phyloP scores from a whole-genome alignment of 108 stramenopile species.

The Fragilariopsis cylindrus region DNA sequence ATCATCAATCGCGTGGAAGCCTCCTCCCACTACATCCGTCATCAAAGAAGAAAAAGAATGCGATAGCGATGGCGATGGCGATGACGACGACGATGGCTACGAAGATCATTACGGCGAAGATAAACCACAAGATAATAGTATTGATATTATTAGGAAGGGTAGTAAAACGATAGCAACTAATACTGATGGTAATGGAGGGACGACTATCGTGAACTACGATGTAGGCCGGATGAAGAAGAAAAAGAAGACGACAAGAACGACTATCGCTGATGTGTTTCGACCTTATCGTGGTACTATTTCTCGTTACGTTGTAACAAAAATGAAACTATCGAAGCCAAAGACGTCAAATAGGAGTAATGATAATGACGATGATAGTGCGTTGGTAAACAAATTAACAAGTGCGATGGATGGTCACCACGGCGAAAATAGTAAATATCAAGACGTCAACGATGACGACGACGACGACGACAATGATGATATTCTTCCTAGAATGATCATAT shows the following conservation, averaged over 20 bases:
- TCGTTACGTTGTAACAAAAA: neutral
- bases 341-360: neutral
- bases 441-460: neutral
- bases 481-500: neutral
- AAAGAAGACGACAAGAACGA: neutral
- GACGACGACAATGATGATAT: neutral
- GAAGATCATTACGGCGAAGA: neutral
- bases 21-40: neutral
- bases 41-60: neutral
- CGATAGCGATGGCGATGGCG: neutral
- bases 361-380: neutral
- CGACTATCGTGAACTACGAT: neutral
- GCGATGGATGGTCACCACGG: neutral
- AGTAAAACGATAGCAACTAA: neutral
- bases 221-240: neutral
- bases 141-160: neutral
- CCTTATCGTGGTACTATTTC: neutral
- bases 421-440: neutral
- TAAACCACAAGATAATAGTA: neutral
- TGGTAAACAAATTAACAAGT: neutral
- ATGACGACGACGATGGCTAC: neutral
- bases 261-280: neutral
- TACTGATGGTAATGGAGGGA: neutral
- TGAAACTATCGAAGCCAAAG: neutral
- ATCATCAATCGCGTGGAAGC: neutral